Percentiles rank a stretch among this genome's conserved stretches.
Conservation (phyloP, 768 basidiomycete genomes). For the Xanthoconium purpureum region DNA sequence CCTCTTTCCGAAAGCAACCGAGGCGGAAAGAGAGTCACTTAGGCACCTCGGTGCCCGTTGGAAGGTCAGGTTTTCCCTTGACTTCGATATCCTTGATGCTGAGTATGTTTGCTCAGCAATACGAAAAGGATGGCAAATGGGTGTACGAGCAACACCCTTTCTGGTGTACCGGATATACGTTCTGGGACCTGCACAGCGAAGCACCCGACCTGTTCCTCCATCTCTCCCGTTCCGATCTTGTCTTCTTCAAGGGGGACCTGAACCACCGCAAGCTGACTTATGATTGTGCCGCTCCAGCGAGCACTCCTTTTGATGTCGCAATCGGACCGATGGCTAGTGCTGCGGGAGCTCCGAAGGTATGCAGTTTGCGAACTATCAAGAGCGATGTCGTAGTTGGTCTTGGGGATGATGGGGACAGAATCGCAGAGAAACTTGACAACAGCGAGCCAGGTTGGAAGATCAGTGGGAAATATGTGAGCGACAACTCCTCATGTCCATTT, state of each 20-base stretch:
- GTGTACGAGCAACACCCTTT: conserved; percentile 92
- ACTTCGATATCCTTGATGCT: neutral
- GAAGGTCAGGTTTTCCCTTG: conserved; percentile 56
- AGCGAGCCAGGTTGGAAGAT: conserved; percentile 95
- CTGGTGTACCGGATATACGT: conserved; percentile 97
- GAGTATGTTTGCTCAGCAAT: conserved; percentile 52
- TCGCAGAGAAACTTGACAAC: conserved; percentile 78
- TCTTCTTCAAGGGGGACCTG: conserved; percentile 91
- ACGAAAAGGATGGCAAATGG: conserved; percentile 90
- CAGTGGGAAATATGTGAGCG: conserved; percentile 84
- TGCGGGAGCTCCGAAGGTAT: conserved; percentile 83
- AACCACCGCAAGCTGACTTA: conserved; percentile 91
- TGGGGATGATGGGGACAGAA: conserved; percentile 60
- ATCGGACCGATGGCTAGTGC: conserved; percentile 91
- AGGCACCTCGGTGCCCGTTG: conserved; percentile 78
- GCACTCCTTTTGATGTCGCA: conserved; percentile 84
- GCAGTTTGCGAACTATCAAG: conserved; percentile 89
- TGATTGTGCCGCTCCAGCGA: conserved; percentile 81
- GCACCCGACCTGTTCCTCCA: conserved; percentile 91
- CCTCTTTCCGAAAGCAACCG: conserved; percentile 80
- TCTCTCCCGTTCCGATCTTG: conserved; percentile 85
- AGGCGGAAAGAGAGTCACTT: conserved; percentile 78
- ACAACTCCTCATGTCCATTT: neutral
- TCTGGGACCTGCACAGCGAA: conserved; percentile 81
- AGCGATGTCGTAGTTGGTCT: conserved; percentile 92